phyloP scores from a whole-genome alignment of 139 green algal genomes.

The Astrephomene gubernaculifera region DNA sequence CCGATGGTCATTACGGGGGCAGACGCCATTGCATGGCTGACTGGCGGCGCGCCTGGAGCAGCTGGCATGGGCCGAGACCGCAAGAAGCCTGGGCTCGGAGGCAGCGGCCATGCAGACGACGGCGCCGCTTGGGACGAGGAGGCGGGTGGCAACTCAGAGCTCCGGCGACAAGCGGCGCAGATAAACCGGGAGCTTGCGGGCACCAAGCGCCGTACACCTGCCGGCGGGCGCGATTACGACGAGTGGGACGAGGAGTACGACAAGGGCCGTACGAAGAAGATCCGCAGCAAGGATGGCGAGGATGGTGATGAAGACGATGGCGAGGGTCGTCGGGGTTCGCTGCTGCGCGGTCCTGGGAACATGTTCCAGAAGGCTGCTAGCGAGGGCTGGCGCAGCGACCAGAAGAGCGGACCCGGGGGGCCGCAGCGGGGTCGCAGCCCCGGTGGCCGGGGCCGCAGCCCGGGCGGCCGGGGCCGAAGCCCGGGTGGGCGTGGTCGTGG shows the following conservation, averaged over 20 bases:
- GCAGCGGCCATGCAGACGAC: background rate
- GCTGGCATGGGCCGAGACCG: too few relatives aligned
- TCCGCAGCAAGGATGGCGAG: slow-evolving; percentile 44
- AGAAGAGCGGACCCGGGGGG: slow-evolving; percentile 1
- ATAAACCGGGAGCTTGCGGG: background rate
- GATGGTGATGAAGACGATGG: slow-evolving; percentile 40
- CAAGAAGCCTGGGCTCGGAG: background rate
- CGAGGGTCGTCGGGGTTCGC: background rate
- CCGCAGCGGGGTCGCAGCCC: background rate
- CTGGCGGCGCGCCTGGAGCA: background rate
- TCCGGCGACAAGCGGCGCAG: slow-evolving; percentile 17
- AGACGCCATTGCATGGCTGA: background rate
- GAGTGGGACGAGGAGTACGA: slow-evolving; percentile 78
- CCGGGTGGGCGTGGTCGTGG: background rate
- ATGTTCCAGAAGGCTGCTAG: slow-evolving; percentile 27
- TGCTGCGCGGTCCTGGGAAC: slow-evolving; percentile 8
- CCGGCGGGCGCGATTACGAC: slow-evolving; percentile 50
- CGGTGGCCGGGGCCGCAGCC: background rate
- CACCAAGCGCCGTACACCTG: background rate
- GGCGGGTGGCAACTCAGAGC: background rate
- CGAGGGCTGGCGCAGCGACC: slow-evolving; percentile 36
- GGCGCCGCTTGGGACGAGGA: background rate
- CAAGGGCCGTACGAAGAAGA: slow-evolving; percentile 69
- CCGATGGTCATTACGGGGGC: background rate
- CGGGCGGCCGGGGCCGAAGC: background rate